A percentile compares a stretch with the other conserved stretches of the same genome.
Conservation (phyloP, 768 basidiomycete species). For the Cubamyces sp. region DNA sequence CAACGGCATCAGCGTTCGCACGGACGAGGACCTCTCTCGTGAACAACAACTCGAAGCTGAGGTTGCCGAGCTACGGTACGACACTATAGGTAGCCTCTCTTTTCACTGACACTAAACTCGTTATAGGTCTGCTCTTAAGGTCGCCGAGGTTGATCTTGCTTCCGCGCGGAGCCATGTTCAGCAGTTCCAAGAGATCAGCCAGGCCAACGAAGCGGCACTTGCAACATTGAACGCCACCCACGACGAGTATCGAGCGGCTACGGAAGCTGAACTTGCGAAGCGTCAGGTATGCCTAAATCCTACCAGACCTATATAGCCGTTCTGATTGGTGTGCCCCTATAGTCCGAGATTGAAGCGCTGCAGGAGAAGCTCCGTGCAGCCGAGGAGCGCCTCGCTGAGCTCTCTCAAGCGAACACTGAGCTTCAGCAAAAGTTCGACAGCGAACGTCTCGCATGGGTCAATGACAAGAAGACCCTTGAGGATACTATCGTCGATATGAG, state of each 20-base stretch:
- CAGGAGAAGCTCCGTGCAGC: slow-evolving; percentile 61
- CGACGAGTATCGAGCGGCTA: slow-evolving; percentile 78
- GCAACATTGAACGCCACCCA: slow-evolving; percentile 69
- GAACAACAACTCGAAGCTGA: slow-evolving; percentile 85
- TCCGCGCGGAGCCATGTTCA: slow-evolving; percentile 72
- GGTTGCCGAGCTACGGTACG: slow-evolving; percentile 82
- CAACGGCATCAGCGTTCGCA: slow-evolving; percentile 35
- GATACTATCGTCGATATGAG: slow-evolving; percentile 82
- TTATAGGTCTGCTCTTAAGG: slow-evolving; percentile 70
- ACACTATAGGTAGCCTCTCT: slow-evolving; percentile 12
- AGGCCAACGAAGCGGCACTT: slow-evolving; percentile 80
- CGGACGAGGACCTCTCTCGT: slow-evolving; percentile 53
- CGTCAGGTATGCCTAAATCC: slow-evolving; percentile 55
- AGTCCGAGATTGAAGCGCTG: slow-evolving; percentile 69
- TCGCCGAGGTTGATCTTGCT: slow-evolving; percentile 76
- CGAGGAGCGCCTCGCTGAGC: slow-evolving; percentile 56
- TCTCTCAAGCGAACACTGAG: slow-evolving; percentile 55
- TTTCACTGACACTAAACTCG: neutral
- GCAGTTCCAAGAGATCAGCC: slow-evolving; percentile 86
- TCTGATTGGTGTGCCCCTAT: neutral
- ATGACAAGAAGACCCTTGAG: slow-evolving; percentile 82
- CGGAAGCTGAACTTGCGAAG: slow-evolving; percentile 67
- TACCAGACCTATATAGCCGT: slow-evolving; percentile 4
- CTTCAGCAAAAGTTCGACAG: slow-evolving; percentile 67
- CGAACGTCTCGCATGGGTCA: slow-evolving; percentile 71